Percentiles rank a stretch among this genome's conserved stretches.
These are phyloP conservation scores for Thelephora aurantiotincta DNA, from an alignment of 768 basidiomycete species.

Conservation along the genomic window DNA sequence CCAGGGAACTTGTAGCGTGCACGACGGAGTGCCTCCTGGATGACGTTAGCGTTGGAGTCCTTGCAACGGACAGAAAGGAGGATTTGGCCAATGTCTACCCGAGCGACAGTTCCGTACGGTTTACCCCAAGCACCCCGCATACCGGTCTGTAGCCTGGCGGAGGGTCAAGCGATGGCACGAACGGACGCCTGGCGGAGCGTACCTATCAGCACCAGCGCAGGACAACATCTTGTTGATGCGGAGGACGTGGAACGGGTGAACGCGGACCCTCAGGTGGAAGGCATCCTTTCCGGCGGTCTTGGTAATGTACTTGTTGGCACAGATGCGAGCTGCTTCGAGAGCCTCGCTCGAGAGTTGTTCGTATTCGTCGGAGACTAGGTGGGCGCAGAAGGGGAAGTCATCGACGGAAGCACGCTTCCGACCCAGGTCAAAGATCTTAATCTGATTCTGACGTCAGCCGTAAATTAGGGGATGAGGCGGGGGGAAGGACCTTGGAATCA, in stretches of 20 bases:
- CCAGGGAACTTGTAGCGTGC: conserved; percentile 99
- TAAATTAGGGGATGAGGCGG: not conserved
- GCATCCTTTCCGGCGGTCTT: conserved; percentile 98
- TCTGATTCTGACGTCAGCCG: conserved; percentile 32
- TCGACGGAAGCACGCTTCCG: conserved; percentile 94
- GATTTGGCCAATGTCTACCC: conserved; percentile 95
- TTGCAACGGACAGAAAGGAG: conserved; percentile 87
- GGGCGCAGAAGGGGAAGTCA: conserved; percentile 95
- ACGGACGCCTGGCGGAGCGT: conserved; percentile 8
- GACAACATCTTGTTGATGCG: conserved; percentile 99
- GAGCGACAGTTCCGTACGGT: conserved; percentile 91
- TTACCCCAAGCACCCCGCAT: conserved; percentile 99
- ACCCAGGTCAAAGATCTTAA: conserved; percentile 91
- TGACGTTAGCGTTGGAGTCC: conserved; percentile 73
- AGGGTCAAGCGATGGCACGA: not conserved
- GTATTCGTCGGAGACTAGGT: conserved; percentile 96
- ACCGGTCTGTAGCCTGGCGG: conserved; percentile 71
- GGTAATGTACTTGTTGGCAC: conserved; percentile 98
- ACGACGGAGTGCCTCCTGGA: conserved; percentile 94
- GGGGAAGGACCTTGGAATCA: conserved; percentile 64
- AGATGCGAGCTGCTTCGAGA: conserved; percentile 96
- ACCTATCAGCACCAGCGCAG: conserved; percentile 98
- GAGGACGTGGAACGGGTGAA: conserved; percentile 97
- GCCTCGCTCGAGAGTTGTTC: conserved; percentile 94
- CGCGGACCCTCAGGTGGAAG: conserved; percentile 95